These are phyloP conservation scores for Coleophoma crateriformis DNA, from an alignment of 2,329 filamentous ascomycete genomes.

Conservation along the genomic window DNA sequence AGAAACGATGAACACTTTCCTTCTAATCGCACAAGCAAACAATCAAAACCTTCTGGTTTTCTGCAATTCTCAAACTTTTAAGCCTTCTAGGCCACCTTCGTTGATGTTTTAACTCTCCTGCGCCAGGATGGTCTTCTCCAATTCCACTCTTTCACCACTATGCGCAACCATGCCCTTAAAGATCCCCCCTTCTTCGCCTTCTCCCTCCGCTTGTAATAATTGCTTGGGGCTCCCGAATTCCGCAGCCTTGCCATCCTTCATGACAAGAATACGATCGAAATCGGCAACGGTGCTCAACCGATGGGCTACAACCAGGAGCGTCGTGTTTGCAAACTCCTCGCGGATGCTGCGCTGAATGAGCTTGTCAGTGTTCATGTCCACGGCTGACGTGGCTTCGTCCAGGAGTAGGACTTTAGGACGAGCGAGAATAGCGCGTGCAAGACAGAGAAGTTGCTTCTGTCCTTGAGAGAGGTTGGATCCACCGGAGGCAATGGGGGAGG, in stretches of 20 bases:
- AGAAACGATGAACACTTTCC: too few relatives aligned
- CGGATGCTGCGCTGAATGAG: constrained; percentile 71
- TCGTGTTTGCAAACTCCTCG: constrained; percentile 62
- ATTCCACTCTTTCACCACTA: constrained; percentile 13
- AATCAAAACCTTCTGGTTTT: too few relatives aligned
- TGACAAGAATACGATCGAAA: constrained; percentile 67
- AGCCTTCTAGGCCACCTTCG: constrained; percentile 4
- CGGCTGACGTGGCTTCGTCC: constrained; percentile 70
- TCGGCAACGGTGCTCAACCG: constrained; percentile 69
- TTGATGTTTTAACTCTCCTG: constrained; percentile 5
- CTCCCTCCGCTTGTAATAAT: constrained; percentile 29
- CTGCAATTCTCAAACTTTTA: too few relatives aligned
- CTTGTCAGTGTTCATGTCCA: constrained; percentile 68
- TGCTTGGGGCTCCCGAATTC: constrained; percentile 61
- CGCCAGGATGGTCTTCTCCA: constrained; percentile 3
- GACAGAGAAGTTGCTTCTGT: constrained; percentile 66
- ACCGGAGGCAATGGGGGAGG: constrained; percentile 59
- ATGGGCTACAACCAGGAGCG: constrained; percentile 69
- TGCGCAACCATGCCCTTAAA: constrained; percentile 17
- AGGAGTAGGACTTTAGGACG: constrained; percentile 70
- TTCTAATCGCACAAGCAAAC: too few relatives aligned
- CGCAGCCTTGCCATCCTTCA: constrained; percentile 58
- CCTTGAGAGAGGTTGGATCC: constrained; percentile 69
- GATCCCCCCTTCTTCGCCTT: constrained; percentile 2
- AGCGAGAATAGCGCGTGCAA: constrained; percentile 63